phyloP scores from a whole-genome alignment of 805 yeast genomes.

The Teunomyces stri region DNA sequence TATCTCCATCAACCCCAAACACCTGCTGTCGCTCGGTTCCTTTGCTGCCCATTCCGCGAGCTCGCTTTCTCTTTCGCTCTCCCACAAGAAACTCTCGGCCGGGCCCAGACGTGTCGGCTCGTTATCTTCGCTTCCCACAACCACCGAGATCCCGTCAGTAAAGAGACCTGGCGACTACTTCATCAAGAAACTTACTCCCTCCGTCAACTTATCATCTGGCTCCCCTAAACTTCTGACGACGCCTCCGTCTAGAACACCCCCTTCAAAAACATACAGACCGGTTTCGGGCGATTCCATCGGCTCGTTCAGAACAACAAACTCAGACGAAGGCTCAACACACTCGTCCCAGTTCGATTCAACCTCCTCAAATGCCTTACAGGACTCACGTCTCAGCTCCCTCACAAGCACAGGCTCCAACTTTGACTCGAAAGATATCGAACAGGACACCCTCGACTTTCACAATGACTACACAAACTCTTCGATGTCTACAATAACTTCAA shows the following conservation, averaged over 20 bases:
- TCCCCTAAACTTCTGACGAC: constrained; percentile 2
- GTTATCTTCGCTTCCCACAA: constrained; percentile 19
- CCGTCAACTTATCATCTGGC: constrained; percentile 14
- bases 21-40: background rate
- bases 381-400: constrained; percentile 38
- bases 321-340: constrained; percentile 33
- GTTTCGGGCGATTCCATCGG: constrained; percentile 31
- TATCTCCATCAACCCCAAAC: constrained; percentile 13
- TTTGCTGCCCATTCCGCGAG: constrained; percentile 2
- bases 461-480: constrained; percentile 7
- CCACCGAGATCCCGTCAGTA: constrained; percentile 12
- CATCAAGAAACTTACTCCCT: constrained; percentile 27
- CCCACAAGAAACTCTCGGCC: constrained; percentile 16
- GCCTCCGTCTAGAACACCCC: background rate
- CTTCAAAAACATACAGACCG: constrained; percentile 17
- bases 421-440: constrained; percentile 9
- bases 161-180: constrained; percentile 44
- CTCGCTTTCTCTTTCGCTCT: constrained; percentile 7
- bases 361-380: constrained; percentile 12
- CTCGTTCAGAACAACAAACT: constrained; percentile 29
- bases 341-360: constrained; percentile 32
- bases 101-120: constrained; percentile 29
- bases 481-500: constrained; percentile 11
- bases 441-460: constrained; percentile 4
- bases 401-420: constrained; percentile 24